A percentile compares a stretch with the other conserved stretches of the same genome.
These are phyloP conservation scores for Alternaria gaisen DNA, from an alignment of 2,329 filamentous ascomycete genomes.

Conservation along the genomic window DNA sequence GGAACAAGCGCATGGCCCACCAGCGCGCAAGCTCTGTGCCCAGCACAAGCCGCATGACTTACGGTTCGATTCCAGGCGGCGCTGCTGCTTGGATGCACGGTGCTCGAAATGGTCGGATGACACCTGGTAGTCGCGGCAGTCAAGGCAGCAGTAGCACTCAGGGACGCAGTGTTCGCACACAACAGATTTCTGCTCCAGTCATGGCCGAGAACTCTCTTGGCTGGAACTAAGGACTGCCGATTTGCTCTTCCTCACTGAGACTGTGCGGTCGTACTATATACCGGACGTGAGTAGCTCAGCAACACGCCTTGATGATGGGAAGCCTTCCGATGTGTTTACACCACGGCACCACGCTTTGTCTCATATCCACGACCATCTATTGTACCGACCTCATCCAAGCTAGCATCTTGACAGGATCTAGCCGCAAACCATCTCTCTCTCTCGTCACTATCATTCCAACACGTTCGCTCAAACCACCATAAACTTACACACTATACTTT, in stretches of 20 bases:
- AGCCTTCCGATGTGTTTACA: slow-evolving; percentile 33
- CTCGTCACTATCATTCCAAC: slow-evolving; percentile 42
- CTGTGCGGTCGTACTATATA: slow-evolving; percentile 45
- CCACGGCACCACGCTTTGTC: slow-evolving; percentile 12
- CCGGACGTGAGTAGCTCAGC: slow-evolving; percentile 19
- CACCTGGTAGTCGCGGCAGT: slow-evolving; percentile 54
- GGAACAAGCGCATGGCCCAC: slow-evolving; percentile 82
- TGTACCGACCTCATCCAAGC: slow-evolving; percentile 26
- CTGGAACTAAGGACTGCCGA: slow-evolving; percentile 74
- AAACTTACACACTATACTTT: slow-evolving; percentile 41
- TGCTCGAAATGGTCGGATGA: slow-evolving; percentile 52
- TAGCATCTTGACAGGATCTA: slow-evolving; percentile 25
- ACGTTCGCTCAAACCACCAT: slow-evolving; percentile 46
- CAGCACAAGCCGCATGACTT: slow-evolving; percentile 67
- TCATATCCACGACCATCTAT: slow-evolving; percentile 8
- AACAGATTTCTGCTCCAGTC: slow-evolving; percentile 86
- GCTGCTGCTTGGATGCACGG: slow-evolving; percentile 60
- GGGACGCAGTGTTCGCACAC: slow-evolving; percentile 69
- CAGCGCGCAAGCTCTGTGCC: slow-evolving; percentile 79
- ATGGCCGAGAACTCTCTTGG: slow-evolving; percentile 94
- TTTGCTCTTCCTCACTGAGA: slow-evolving; percentile 15
- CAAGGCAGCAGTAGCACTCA: slow-evolving; percentile 66
- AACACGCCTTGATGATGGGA: slow-evolving; percentile 4
- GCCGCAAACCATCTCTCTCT: slow-evolving; percentile 27
- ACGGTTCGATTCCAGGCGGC: slow-evolving; percentile 50